phyloP scores from a whole-genome alignment of 768 basidiomycete genomes.

The Dioszegia hungarica region DNA sequence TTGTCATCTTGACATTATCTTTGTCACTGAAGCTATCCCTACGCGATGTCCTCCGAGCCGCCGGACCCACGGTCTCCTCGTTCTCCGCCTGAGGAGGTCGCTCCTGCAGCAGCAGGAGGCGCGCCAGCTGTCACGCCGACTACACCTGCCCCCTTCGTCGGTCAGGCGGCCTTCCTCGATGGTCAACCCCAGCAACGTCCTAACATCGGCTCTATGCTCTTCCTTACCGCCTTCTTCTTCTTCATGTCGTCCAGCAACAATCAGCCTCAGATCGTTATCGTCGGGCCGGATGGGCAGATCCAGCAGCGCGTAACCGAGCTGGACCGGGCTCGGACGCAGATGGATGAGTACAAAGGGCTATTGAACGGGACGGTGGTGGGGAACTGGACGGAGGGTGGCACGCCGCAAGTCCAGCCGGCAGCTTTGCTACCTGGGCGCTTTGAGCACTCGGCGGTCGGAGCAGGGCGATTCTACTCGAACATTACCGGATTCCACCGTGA shows the following conservation, averaged over 20 bases:
- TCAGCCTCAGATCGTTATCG: constrained; percentile 13
- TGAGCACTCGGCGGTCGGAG: constrained; percentile 7
- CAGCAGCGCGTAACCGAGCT: constrained; percentile 25
- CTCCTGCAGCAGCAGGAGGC: background rate
- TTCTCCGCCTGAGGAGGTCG: background rate
- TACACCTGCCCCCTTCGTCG: constrained; percentile 4
- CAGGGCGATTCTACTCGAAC: constrained; percentile 25
- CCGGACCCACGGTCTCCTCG: background rate
- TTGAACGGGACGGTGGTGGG: constrained; percentile 28
- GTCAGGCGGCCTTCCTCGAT: constrained; percentile 5
- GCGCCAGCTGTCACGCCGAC: background rate
- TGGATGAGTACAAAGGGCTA: constrained; percentile 31
- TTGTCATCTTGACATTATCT: no score
- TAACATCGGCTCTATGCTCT: constrained; percentile 39
- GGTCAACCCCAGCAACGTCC: constrained; percentile 28
- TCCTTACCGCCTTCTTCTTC: constrained; percentile 48
- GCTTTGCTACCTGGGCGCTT: constrained; percentile 28
- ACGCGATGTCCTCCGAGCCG: background rate
- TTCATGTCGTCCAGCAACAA: constrained; percentile 42
- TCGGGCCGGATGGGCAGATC: constrained; percentile 37
- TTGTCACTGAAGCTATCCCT: no score
- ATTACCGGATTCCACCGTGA: constrained; percentile 47
- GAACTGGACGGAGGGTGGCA: constrained; percentile 36
- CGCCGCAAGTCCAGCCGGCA: constrained; percentile 15
- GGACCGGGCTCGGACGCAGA: constrained; percentile 19